A percentile compares a stretch with the other conserved stretches of the same genome.
Evolutionary conservation across 257 asterid species (phyloP).

Genomic region (Jacaranda copaia): DNA sequence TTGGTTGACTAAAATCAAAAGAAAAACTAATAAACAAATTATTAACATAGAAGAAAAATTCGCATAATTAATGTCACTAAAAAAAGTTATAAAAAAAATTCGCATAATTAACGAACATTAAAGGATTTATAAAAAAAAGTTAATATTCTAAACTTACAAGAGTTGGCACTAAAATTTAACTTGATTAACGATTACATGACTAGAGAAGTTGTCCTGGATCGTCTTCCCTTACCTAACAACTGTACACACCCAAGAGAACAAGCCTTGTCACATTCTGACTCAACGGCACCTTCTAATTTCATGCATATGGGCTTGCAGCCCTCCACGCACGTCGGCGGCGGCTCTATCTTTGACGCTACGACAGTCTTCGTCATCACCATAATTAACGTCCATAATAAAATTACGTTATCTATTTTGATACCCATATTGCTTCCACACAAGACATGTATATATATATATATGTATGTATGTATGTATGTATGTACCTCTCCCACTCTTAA

Average conservation of each 20-base stretch:
- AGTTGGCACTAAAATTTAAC: too few relatives aligned
- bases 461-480: background rate
- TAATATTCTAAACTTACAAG: too few relatives aligned
- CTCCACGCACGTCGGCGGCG: background rate
- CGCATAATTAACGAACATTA: too few relatives aligned
- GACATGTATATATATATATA: background rate
- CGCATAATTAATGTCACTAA: too few relatives aligned
- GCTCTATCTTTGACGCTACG: background rate
- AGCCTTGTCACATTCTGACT: background rate
- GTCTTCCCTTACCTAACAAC: slow-evolving; percentile 21
- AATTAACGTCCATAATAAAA: slow-evolving; percentile 1
- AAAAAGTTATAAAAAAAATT: too few relatives aligned
- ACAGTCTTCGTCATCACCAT: background rate
- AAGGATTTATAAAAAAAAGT: too few relatives aligned
- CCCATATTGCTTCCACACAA: background rate
- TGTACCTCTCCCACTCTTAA: background rate
- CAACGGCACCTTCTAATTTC: slow-evolving; percentile 8
- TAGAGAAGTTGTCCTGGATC: background rate
- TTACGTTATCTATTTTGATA: background rate
- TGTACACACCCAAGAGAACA: slow-evolving; percentile 38
- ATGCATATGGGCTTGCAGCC: slow-evolving; percentile 36
- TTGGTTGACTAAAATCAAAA: too few relatives aligned
- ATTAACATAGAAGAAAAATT: too few relatives aligned
- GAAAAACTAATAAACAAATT: too few relatives aligned
- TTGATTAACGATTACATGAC: background rate